phyloP scores from a whole-genome alignment of 176 grass and related monocot genomes.

The Zoysia japonica region DNA sequence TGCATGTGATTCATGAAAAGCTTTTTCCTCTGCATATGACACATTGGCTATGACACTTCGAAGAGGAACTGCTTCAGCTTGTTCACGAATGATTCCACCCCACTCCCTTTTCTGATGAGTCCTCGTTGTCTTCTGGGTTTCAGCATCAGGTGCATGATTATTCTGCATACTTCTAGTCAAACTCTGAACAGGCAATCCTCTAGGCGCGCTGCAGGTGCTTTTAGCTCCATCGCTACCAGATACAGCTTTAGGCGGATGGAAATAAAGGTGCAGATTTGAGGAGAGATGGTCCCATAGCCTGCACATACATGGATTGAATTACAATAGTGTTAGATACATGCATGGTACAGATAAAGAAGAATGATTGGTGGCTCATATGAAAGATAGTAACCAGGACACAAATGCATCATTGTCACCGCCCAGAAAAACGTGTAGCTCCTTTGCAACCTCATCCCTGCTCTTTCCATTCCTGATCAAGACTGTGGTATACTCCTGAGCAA shows the following conservation, averaged over 20 bases:
- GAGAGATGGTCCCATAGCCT: constrained; percentile 99
- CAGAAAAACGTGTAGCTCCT: constrained; percentile 79
- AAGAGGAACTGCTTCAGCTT: constrained; percentile 60
- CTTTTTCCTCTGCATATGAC: constrained; percentile 52
- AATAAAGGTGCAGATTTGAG: constrained; percentile 73
- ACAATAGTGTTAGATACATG: neutral
- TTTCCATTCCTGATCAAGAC: constrained; percentile 90
- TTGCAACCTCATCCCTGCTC: constrained; percentile 58
- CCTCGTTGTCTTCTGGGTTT: constrained; percentile 8
- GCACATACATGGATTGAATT: constrained; percentile 18
- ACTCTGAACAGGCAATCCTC: constrained; percentile 37
- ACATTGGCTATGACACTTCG: constrained; percentile 71
- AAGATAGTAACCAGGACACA: constrained; percentile 71
- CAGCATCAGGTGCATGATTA: constrained; percentile 45
- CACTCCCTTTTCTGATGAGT: constrained; percentile 55
- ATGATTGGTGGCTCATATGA: neutral
- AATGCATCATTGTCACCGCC: constrained; percentile 71
- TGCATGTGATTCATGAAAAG: constrained; percentile 18
- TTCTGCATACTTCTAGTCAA: constrained; percentile 22
- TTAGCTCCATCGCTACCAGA: constrained; percentile 38
- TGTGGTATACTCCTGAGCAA: constrained; percentile 72
- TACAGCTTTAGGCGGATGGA: constrained; percentile 47
- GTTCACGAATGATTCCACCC: constrained; percentile 49
- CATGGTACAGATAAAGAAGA: neutral
- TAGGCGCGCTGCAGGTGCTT: constrained; percentile 25